Conservation (phyloP, 2,329 filamentous ascomycete genomes). For the Blastomyces silverae region DNA sequence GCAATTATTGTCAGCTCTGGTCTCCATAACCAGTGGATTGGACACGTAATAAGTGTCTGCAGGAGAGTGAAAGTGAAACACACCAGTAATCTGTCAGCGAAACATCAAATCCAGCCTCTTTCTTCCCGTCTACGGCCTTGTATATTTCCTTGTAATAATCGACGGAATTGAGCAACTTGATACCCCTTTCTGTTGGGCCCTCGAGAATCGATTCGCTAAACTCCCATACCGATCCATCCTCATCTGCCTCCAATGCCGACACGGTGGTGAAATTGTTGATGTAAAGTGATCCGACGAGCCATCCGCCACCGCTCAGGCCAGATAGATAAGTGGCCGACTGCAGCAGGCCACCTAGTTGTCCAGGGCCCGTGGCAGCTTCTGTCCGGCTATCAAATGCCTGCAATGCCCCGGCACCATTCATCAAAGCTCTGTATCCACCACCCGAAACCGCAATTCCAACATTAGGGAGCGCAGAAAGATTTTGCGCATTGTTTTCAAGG, state of each 20-base stretch:
- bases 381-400: slow-evolving; percentile 74
- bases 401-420: slow-evolving; percentile 73
- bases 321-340: slow-evolving; percentile 75
- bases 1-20: slow-evolving; percentile 8
- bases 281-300: slow-evolving; percentile 76
- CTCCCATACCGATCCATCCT: slow-evolving; percentile 51
- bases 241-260: slow-evolving; percentile 46
- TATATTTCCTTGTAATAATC: slow-evolving; percentile 58
- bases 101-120: slow-evolving; percentile 56
- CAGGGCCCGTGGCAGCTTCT: slow-evolving; percentile 51
- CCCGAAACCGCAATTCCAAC: slow-evolving; percentile 74
- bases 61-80: slow-evolving; percentile 7
- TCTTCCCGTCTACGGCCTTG: slow-evolving; percentile 55
- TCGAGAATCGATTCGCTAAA: slow-evolving; percentile 57
- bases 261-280: slow-evolving; percentile 71
- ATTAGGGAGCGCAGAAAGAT: slow-evolving; percentile 55
- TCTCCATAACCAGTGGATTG: not conserved
- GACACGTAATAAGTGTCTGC: not conserved
- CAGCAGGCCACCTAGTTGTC: slow-evolving; percentile 71
- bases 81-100: slow-evolving; percentile 82
- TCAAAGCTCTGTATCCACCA: slow-evolving; percentile 78
- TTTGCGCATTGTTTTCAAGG: slow-evolving; percentile 54
- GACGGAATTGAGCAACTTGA: slow-evolving; percentile 50
- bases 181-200: slow-evolving; percentile 46
- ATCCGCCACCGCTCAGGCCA: slow-evolving; percentile 74